Evolutionary conservation across 208 protist species (phyloP), one percentile per base, ranked within the genome.

Genomic region (Borovskyia barvae): DNA sequence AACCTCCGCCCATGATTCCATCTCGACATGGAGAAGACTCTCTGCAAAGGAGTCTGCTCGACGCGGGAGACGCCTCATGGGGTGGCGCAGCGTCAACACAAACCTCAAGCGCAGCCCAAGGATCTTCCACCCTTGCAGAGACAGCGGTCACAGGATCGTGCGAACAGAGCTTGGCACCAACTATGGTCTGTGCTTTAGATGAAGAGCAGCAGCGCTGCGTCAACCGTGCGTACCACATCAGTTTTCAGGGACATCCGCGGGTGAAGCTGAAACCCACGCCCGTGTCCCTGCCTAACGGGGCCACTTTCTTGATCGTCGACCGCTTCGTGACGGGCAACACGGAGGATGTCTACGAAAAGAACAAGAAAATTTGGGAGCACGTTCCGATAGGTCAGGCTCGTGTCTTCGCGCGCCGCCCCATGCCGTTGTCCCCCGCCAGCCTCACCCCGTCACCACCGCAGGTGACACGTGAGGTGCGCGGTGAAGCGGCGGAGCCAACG

Each of bases 361-460:
- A 75, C 49, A 72, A 63, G 9, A 85, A 87, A 37, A 57, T 90
- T n/a, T 95, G 88, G 85, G 83, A 95, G 64, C 61, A 84, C 24
- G 68, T 95, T 5, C 88, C 88, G 5, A 46, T 80, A 1, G 88
- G 88, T 1, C 77, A 92, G 57, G 75, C 77, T 0, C 52, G 72
- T 12, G 85, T 95, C 25, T 91, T 92, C 51, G 68, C 55, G 19
- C 61, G 43, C 8, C 15, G 41, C 2, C 51, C 51, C 5, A n/a
- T n/a, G n/a, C n/a, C n/a, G n/a, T n/a, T n/a, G n/a, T 24, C 30
- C 30, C 1, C 30, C 3, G 1, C 26, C 2, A 39, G 39, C 28
- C 15, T 29, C 40, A 40, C 2, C 41, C 2, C n/a, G 40, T 19
- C 15, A 14, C n/a, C n/a, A n/a, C n/a, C n/a, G n/a, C n/a, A n/a